A percentile compares a stretch with the other conserved stretches of the same genome.
Conservation (phyloP, 257 asterid genomes). For the Echites panduratus region DNA sequence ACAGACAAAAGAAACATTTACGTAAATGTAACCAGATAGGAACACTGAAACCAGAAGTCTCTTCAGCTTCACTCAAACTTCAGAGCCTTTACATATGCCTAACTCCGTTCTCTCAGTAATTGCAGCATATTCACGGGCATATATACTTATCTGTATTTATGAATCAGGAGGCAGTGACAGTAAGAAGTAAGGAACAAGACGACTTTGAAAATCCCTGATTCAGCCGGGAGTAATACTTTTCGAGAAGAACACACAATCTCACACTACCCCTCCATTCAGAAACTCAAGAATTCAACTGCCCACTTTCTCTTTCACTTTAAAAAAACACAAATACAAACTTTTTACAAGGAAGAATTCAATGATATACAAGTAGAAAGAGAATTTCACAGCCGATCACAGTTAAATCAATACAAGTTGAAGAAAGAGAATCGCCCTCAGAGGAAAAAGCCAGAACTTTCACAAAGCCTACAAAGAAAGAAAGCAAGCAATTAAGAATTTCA, state of each 20-base stretch:
- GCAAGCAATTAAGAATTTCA: not conserved
- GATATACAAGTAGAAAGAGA: slow-evolving; percentile 1
- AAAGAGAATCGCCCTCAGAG: not conserved
- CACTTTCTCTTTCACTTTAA: not conserved
- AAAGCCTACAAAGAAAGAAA: slow-evolving; percentile 2
- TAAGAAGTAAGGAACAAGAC: not conserved
- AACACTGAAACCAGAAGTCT: not conserved
- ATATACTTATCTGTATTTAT: not conserved
- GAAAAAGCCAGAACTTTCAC: slow-evolving; percentile 17
- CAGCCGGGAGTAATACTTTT: not conserved
- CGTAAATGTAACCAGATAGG: not conserved
- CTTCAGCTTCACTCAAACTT: slow-evolving; percentile 1
- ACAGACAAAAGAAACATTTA: not conserved
- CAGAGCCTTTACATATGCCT: not conserved
- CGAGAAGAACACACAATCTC: not conserved
- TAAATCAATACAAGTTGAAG: not conserved
- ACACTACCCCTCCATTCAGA: not conserved
- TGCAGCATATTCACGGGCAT: too few relatives aligned
- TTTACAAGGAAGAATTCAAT: not conserved
- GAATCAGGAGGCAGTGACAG: not conserved
- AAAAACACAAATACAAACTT: not conserved
- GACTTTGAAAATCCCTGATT: not conserved
- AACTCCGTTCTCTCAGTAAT: not conserved
- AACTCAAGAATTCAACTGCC: slow-evolving; percentile 1
- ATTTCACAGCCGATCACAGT: slow-evolving; percentile 17